phyloP scores from a whole-genome alignment of 495 filamentous ascomycete genomes.

The Rhypophila decipiens region DNA sequence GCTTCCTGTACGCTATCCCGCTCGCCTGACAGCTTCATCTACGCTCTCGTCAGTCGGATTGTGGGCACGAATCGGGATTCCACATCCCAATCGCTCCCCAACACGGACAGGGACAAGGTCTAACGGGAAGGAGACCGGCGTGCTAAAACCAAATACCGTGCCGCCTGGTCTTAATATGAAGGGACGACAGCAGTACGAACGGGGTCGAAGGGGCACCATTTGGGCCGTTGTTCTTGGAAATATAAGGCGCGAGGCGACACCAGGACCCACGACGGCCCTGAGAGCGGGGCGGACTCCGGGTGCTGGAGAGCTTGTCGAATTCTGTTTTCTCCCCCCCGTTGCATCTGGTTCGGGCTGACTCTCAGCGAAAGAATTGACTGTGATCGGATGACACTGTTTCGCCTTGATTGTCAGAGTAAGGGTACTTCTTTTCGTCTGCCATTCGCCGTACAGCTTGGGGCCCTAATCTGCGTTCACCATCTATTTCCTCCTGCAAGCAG shows the following conservation, averaged over 20 bases:
- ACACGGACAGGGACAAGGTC: constrained; percentile 5
- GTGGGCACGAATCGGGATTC: background rate
- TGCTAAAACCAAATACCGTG: constrained; percentile 7
- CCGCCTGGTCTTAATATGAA: constrained; percentile 5
- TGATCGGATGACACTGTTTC: no score
- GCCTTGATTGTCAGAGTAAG: background rate
- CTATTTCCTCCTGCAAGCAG: background rate
- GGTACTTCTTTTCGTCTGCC: background rate
- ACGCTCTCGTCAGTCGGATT: no score
- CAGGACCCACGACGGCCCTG: background rate
- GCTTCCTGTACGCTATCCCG: no score
- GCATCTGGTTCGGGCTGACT: background rate
- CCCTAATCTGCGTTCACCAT: background rate
- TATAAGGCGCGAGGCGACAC: constrained; percentile 3
- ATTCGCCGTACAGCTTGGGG: background rate
- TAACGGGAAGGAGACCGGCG: constrained; percentile 2
- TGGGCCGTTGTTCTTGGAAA: background rate
- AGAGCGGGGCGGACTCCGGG: background rate
- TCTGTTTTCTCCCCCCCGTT: background rate
- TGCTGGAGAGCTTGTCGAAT: background rate
- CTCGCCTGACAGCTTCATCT: no score
- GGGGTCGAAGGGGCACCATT: background rate
- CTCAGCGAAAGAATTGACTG: no score
- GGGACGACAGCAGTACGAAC: background rate
- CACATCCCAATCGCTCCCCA: background rate